Evolutionary conservation across 768 basidiomycete species (phyloP).

Genomic region (Leccinum olivaceopallidum): DNA sequence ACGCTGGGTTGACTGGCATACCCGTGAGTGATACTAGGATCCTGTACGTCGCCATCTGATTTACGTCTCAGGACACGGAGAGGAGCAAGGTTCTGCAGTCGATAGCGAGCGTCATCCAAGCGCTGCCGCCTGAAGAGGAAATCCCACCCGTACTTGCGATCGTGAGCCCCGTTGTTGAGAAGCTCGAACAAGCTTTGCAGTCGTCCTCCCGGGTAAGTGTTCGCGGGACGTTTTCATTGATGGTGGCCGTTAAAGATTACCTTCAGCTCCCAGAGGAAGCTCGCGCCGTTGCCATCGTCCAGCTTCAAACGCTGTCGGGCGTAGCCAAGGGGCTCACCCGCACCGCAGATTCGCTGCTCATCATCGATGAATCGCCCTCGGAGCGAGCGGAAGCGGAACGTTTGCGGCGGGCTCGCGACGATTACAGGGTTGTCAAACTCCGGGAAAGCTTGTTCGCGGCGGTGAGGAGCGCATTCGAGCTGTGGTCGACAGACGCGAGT

Average conservation of each 20-base stretch:
- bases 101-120: conserved; percentile 92
- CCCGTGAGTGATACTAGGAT: conserved; percentile 50
- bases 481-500: conserved; percentile 80
- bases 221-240: not conserved
- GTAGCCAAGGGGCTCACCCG: conserved; percentile 87
- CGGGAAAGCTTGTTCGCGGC: conserved; percentile 66
- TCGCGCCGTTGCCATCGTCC: conserved; percentile 59
- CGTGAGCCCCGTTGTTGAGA: conserved; percentile 70
- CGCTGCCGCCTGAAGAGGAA: conserved; percentile 75
- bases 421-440: conserved; percentile 60
- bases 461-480: conserved; percentile 59
- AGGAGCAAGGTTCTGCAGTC: conserved; percentile 90
- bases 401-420: conserved; percentile 61
- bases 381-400: conserved; percentile 50
- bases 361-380: conserved; percentile 58
- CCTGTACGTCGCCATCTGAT: not conserved
- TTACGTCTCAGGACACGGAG: conserved; percentile 65
- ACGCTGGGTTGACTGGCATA: conserved; percentile 71
- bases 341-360: conserved; percentile 63
- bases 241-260: not conserved
- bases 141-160: conserved; percentile 81
- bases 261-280: conserved; percentile 72
- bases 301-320: conserved; percentile 80
- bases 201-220: conserved; percentile 51
- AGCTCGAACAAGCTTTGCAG: conserved; percentile 61